Conservation (phyloP, 805 yeast species). For the Schizosaccharomyces cryophilus region DNA sequence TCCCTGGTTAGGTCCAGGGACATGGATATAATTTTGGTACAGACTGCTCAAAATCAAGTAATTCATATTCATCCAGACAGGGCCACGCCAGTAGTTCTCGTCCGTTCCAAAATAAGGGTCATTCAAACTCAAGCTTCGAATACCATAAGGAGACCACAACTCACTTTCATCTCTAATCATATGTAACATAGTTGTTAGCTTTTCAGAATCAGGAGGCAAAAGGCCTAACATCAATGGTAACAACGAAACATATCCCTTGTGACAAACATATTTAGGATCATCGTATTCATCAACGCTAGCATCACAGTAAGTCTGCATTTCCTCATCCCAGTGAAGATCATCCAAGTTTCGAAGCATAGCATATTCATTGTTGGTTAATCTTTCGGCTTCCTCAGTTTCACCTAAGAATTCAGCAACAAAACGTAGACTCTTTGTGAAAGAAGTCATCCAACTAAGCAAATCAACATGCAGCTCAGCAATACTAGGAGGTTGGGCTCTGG, state of each 20-base stretch:
- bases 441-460: conserved; percentile 75
- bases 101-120: conserved; percentile 45
- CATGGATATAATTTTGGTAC: conserved; percentile 23
- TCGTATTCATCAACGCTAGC: conserved; percentile 37
- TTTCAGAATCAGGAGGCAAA: conserved; percentile 24
- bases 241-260: conserved; percentile 64
- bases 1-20: conserved; percentile 14
- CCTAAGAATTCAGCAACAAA: conserved; percentile 42
- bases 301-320: conserved; percentile 54
- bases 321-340: conserved; percentile 55
- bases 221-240: conserved; percentile 64
- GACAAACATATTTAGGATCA: conserved; percentile 40
- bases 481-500: conserved; percentile 60
- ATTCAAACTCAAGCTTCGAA: conserved; percentile 50
- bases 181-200: conserved; percentile 29
- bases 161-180: conserved; percentile 43
- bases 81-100: conserved; percentile 91
- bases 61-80: conserved; percentile 80
- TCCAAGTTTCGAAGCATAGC: conserved; percentile 43
- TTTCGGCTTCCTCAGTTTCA: conserved; percentile 29
- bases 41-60: conserved; percentile 55
- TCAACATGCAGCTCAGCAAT: conserved; percentile 80
- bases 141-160: conserved; percentile 56
- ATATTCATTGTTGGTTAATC: conserved; percentile 27
- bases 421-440: conserved; percentile 65